These are phyloP conservation scores for Capsella bursapastoris DNA, from an alignment of 345 rosid species.

Conservation along the genomic window DNA sequence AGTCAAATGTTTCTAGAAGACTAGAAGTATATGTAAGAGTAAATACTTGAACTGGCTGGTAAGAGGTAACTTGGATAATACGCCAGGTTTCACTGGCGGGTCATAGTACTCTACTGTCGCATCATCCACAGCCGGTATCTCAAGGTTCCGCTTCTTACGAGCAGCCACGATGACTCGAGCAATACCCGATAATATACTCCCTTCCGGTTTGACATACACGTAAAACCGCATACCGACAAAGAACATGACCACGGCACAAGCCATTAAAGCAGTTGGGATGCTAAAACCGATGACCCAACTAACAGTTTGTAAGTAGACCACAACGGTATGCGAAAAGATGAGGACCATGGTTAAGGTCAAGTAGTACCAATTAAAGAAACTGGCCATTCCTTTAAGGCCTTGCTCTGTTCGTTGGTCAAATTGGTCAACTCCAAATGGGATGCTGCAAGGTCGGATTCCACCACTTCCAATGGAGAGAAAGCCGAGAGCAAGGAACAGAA, in stretches of 20 bases:
- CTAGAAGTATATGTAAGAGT: neutral
- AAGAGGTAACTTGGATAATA: conserved; percentile 55
- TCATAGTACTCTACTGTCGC: conserved; percentile 49
- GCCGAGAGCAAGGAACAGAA: conserved; percentile 54
- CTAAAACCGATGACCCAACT: conserved; percentile 82
- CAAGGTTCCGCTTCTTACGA: conserved; percentile 47
- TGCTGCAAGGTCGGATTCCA: conserved; percentile 77
- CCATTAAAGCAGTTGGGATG: conserved; percentile 67
- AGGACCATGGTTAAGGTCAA: conserved; percentile 58
- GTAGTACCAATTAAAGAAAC: conserved; percentile 81
- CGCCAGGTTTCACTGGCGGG: conserved; percentile 53
- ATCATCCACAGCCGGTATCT: conserved; percentile 20
- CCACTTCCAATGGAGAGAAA: conserved; percentile 65
- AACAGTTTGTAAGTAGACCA: conserved; percentile 70
- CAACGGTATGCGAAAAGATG: conserved; percentile 51
- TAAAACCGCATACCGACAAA: conserved; percentile 67
- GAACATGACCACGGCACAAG: conserved; percentile 55
- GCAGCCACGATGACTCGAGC: conserved; percentile 63
- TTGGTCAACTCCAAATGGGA: conserved; percentile 85
- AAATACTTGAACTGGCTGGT: conserved; percentile 68
- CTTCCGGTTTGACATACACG: conserved; percentile 64
- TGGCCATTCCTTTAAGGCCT: conserved; percentile 64
- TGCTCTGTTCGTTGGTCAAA: conserved; percentile 67
- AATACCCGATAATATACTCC: conserved; percentile 64
- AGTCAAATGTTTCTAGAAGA: neutral